Evolutionary conservation across 768 basidiomycete species (phyloP).

Genomic region (Suillus fuscotomentosus): DNA sequence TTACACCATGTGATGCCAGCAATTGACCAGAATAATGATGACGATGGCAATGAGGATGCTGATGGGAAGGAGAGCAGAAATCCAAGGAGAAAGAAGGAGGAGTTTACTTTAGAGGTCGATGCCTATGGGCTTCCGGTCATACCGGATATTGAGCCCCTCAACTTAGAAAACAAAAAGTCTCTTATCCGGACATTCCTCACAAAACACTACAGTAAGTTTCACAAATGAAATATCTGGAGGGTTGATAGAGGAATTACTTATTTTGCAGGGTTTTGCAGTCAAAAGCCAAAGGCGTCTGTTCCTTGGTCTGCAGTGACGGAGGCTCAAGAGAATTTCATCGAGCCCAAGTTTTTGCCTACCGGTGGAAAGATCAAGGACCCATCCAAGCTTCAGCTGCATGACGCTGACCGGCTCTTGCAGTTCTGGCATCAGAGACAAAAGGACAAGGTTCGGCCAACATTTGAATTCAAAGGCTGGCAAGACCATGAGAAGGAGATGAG

Average conservation of each 20-base stretch:
- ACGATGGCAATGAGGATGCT: neutral
- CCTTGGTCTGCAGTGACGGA: neutral
- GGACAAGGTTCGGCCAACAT: no score
- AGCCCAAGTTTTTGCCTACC: neutral
- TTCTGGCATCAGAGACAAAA: no score
- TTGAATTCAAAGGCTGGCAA: no score
- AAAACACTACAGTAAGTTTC: neutral
- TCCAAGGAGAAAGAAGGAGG: neutral
- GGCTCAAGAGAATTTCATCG: neutral
- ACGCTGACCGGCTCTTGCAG: neutral
- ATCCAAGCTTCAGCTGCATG: neutral
- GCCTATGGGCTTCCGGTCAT: neutral
- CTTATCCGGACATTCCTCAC: neutral
- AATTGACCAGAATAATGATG: neutral
- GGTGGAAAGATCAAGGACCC: neutral
- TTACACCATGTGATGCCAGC: neutral
- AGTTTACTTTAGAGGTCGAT: neutral
- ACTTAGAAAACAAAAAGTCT: no score
- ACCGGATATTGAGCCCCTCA: no score
- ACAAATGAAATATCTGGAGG: neutral
- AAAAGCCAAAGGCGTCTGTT: neutral
- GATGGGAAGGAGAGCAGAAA: neutral
- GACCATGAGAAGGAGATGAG: no score
- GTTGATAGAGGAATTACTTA: neutral
- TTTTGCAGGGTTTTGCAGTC: neutral